phyloP scores from a whole-genome alignment of 140 eudicot genomes.

The Stevia rebaudiana region DNA sequence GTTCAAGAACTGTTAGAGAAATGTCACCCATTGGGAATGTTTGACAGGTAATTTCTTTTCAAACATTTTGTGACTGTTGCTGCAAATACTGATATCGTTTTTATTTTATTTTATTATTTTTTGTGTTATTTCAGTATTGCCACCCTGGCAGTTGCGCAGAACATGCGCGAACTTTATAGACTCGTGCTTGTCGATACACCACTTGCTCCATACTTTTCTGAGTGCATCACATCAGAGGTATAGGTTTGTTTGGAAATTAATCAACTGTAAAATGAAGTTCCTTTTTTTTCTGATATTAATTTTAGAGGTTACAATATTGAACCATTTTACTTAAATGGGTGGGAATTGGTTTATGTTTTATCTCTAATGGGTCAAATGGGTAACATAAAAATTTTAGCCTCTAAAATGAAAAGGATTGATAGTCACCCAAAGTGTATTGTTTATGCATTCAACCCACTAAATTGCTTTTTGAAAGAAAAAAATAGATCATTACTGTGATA shows the following conservation, averaged over 20 bases:
- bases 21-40: conserved; percentile 99
- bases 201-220: conserved; percentile 95
- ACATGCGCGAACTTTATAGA: conserved; percentile 96
- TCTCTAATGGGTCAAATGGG: neutral
- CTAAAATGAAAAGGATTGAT: neutral
- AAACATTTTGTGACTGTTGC: neutral
- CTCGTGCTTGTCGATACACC: conserved; percentile 97
- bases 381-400: neutral
- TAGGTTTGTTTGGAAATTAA: conserved; percentile 7
- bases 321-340: neutral
- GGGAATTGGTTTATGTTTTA: neutral
- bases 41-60: conserved; percentile 64
- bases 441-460: neutral
- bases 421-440: neutral
- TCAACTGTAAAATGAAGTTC: neutral
- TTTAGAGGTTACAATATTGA: neutral
- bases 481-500: neutral
- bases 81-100: conserved; percentile 2
- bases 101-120: neutral
- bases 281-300: neutral
- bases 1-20: conserved; percentile 93
- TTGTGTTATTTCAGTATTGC: conserved; percentile 91
- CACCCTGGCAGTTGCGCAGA: conserved; percentile 93
- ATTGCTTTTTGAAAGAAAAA: neutral
- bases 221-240: conserved; percentile 99